Evolutionary conservation across 208 protist genomes (phyloP), one percentile per base, ranked within the genome.

Genomic region (Phytomonas sp.): DNA sequence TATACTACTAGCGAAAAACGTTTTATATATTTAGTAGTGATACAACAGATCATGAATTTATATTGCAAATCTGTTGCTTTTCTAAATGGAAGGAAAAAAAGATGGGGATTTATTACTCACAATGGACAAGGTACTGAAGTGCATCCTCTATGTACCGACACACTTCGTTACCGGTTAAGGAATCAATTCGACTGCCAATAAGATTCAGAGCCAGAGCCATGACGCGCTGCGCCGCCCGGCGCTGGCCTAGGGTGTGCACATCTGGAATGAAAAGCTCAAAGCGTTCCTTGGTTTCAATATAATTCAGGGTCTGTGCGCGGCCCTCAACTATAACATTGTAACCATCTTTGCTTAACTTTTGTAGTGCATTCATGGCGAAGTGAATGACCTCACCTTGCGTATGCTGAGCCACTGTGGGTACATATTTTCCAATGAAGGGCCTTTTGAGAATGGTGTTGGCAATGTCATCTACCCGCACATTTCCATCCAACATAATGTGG

Each of bases 241-340:
- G 83, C 77, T 94, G 79, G 0, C 93, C 93, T 4, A 97, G 78
- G 42, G 94, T 36, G 6, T 61, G 60, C 26, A 82, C 73, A 66
- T 95, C 87, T 10, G 82, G 80, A 63, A 96, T 88, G 12, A 95
- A 79, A 23, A 97, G 82, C 66, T 96, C 91, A 71, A 96, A 97
- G 66, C 93, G 88, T 34, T 92, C 69, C 32, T 81, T 78, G 5
- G 86, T 92, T 0, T 79, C 68, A 56, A 97, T 94, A 78, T 94
- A 92, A 61, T 96, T 84, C 34, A 97, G 79, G 36, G 93, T 97
- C 77, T 94, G 89, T 29, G 84, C 82, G 26, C 93, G 88, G 11
- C 93, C 93, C 73, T 97, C 91, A 26, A 97, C 71, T 52, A 97
- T 88, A 4, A 96, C 91, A 75, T 97, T 97, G 77, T 91, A 92